Base-by-base conservation (phyloP, 495 filamentous ascomycete species). In the Staphylotrichum tortipilum region DNA sequence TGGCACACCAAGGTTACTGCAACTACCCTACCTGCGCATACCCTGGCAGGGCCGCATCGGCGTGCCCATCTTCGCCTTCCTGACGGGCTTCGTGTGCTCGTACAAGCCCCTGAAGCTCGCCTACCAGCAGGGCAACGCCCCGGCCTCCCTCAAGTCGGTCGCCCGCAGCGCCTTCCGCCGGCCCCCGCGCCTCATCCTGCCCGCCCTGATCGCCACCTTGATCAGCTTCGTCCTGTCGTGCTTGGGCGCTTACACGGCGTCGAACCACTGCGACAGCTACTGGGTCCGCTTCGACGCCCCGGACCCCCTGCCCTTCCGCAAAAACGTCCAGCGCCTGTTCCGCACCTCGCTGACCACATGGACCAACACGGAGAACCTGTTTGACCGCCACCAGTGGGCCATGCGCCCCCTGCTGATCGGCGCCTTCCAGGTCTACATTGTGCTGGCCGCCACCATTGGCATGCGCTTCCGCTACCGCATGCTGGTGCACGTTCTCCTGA, bases 11-110 rank as follows among this genome's bases (percentile, higher is more conserved):
- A 71, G 74, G 24, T 48, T 81, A 12, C 62, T 83, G 3, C 81
- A 85, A 58, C 68, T 71, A 45, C 80, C 80, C 11, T 67, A 82
- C 46, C 57, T 84, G n/a, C 79, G 81, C 7, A 74, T 83, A 22
- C 74, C 79, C 8, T 74, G 71, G 67, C 81, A 84, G 60, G 81
- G 79, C 31, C 75, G 77, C 41, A 68, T 82, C 23, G 80, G 81
- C 39, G 79, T 85, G 28, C 75, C 80, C 30, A 78, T 82, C 50
- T 85, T 85, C 60, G 78, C 78, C 44, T 77, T 85, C 50, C 65
- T 85, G 26, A 82, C 81, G 3, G 81, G 81, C 50, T 85, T 82
- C 58, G 81, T 85, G 17, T 82, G 79, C 61, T 78, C 81, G 7
- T 62, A 83, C 48, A 83, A 83, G 59, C 81, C 81, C 0, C 61